Evolutionary conservation across 352 stramenopile species (phyloP).

Genomic region (Globisporangium abappressorium): DNA sequence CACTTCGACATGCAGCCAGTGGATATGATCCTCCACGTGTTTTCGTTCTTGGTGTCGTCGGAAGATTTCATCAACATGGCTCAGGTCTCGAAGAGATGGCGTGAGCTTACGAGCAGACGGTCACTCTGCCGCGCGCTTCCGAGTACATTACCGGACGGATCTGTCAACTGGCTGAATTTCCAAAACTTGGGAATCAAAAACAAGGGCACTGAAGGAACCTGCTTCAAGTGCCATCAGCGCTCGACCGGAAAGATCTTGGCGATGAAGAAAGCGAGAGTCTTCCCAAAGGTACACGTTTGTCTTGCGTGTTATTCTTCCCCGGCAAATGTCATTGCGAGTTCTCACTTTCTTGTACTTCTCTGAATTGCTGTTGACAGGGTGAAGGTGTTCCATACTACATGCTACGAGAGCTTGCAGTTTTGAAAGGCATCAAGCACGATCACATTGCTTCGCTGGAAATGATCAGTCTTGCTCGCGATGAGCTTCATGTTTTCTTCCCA

Average conservation of each 20-base stretch:
- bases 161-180: constrained; percentile 87
- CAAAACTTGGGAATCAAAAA: constrained; percentile 89
- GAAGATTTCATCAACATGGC: constrained; percentile 72
- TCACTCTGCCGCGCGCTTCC: constrained; percentile 70
- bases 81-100: constrained; percentile 78
- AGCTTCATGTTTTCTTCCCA: constrained; percentile 90
- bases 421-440: constrained; percentile 85
- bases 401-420: constrained; percentile 85
- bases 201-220: constrained; percentile 87
- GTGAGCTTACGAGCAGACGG: constrained; percentile 64
- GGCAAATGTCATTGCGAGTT: neutral
- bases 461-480: constrained; percentile 83
- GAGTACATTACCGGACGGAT: constrained; percentile 65
- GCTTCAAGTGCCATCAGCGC: constrained; percentile 84
- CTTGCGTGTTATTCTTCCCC: neutral
- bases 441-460: constrained; percentile 88
- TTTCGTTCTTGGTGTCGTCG: constrained; percentile 77
- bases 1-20: constrained; percentile 85
- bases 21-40: constrained; percentile 87
- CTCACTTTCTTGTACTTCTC: constrained; percentile 10
- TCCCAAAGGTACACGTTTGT: constrained; percentile 59
- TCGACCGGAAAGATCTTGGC: constrained; percentile 83
- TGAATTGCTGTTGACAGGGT: constrained; percentile 32
- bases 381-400: constrained; percentile 94
- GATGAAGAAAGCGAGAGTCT: constrained; percentile 88